Conservation (phyloP, 2,329 filamentous ascomycete genomes). For the Tricladium varicosporioides region DNA sequence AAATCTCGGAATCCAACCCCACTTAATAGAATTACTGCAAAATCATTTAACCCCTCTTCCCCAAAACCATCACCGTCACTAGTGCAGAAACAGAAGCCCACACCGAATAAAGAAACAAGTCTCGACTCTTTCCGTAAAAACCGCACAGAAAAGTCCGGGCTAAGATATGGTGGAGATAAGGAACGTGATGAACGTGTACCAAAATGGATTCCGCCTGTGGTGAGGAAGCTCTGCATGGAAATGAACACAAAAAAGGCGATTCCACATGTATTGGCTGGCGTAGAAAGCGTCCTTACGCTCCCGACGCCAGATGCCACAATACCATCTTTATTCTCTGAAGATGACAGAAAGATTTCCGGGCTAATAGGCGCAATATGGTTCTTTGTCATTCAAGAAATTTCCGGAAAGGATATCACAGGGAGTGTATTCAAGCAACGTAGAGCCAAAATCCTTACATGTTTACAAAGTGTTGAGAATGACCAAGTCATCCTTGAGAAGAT, state of each 20-base stretch:
- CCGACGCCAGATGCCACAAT: slow-evolving; percentile 19
- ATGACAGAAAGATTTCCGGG: slow-evolving; percentile 44
- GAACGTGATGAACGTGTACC: slow-evolving; percentile 40
- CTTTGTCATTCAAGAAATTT: slow-evolving; percentile 54
- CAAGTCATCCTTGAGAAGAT: slow-evolving; percentile 43
- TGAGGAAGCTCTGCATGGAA: slow-evolving; percentile 63
- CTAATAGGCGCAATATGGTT: slow-evolving; percentile 61
- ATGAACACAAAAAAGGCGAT: slow-evolving; percentile 60
- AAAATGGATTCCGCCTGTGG: slow-evolving; percentile 67
- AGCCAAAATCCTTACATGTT: slow-evolving; percentile 45
- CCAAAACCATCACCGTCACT: slow-evolving; percentile 5
- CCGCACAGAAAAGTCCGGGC: slow-evolving; percentile 28
- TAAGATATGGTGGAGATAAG: slow-evolving; percentile 20
- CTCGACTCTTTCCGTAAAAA: slow-evolving; percentile 37
- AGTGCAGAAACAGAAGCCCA: slow-evolving; percentile 30
- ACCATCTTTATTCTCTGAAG: not conserved
- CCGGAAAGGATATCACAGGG: slow-evolving; percentile 34
- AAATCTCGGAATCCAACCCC: slow-evolving; percentile 15
- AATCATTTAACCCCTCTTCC: slow-evolving; percentile 5
- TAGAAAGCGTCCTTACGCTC: slow-evolving; percentile 50
- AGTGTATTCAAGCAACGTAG: slow-evolving; percentile 46
- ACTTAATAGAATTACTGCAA: slow-evolving; percentile 15
- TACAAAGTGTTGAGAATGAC: slow-evolving; percentile 39
- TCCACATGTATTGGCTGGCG: slow-evolving; percentile 72
- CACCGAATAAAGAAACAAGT: slow-evolving; percentile 46